These are phyloP conservation scores for Cordyceps javanica DNA, from an alignment of 2,329 filamentous ascomycete species.

Conservation along the genomic window DNA sequence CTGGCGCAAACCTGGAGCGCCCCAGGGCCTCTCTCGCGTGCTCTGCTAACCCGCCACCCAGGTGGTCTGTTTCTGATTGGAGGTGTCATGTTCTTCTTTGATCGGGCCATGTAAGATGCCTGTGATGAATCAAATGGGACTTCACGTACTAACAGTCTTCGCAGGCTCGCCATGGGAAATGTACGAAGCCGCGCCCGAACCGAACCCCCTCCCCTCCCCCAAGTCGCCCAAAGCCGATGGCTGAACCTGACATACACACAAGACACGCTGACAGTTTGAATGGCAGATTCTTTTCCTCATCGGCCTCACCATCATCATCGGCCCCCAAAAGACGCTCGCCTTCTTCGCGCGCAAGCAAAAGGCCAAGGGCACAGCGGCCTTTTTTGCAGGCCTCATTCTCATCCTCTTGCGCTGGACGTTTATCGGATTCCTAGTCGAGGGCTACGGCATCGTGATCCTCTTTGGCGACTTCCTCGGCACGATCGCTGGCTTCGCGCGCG, in stretches of 20 bases:
- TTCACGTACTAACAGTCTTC: conserved; percentile 15
- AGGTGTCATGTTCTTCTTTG: conserved; percentile 95
- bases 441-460: conserved; percentile 86
- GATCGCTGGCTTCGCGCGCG: conserved; percentile 79
- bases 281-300: conserved; percentile 90
- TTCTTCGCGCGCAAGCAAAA: conserved; percentile 97
- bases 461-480: conserved; percentile 97
- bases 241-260: not conserved
- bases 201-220: conserved; percentile 6
- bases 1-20: conserved; percentile 17
- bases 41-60: conserved; percentile 30
- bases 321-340: conserved; percentile 77
- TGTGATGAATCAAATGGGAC: not conserved
- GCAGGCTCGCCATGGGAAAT: conserved; percentile 94
- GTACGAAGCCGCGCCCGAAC: conserved; percentile 42
- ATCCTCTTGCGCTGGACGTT: conserved; percentile 90
- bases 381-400: conserved; percentile 73
- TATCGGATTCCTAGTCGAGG: conserved; percentile 81
- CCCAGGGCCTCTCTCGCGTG: conserved; percentile 2
- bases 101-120: conserved; percentile 74
- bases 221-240: conserved; percentile 10
- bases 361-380: conserved; percentile 82
- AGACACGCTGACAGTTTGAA: conserved; percentile 6
- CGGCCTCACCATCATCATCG: conserved; percentile 93
- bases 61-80: conserved; percentile 92